phyloP scores from a whole-genome alignment of 2,329 filamentous ascomycete species.

The Beauveria varroae region DNA sequence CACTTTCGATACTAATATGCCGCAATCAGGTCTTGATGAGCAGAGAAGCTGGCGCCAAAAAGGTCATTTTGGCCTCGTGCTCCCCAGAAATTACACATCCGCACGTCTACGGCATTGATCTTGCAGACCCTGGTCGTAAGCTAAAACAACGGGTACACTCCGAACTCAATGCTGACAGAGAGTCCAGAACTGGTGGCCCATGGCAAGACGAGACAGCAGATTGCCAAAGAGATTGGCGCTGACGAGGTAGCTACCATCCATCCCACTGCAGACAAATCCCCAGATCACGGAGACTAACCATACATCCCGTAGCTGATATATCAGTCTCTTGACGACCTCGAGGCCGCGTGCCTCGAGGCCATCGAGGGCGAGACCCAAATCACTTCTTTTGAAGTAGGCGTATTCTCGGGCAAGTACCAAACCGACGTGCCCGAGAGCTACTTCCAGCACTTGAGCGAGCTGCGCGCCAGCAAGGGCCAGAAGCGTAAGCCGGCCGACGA shows the following conservation, averaged over 20 bases:
- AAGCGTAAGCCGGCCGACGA: slow-evolving; percentile 12
- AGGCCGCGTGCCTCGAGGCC: slow-evolving; percentile 67
- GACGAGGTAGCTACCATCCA: slow-evolving; percentile 21
- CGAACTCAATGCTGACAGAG: neutral
- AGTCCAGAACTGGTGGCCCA: slow-evolving; percentile 27
- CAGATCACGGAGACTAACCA: neutral
- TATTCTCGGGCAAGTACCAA: slow-evolving; percentile 83
- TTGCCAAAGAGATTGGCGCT: slow-evolving; percentile 35
- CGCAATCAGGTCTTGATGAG: slow-evolving; percentile 53
- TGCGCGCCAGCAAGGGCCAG: slow-evolving; percentile 55
- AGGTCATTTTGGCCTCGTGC: slow-evolving; percentile 74
- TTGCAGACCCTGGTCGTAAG: slow-evolving; percentile 24
- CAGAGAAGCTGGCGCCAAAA: slow-evolving; percentile 70
- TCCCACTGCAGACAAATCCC: neutral
- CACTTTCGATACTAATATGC: neutral
- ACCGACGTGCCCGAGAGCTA: slow-evolving; percentile 74
- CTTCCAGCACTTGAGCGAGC: slow-evolving; percentile 68
- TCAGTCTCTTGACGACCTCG: slow-evolving; percentile 63
- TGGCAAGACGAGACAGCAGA: slow-evolving; percentile 28
- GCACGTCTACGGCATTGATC: slow-evolving; percentile 53
- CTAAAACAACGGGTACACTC: neutral
- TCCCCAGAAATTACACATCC: slow-evolving; percentile 74
- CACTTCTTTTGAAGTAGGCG: slow-evolving; percentile 76
- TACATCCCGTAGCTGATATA: slow-evolving; percentile 41
- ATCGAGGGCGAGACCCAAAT: slow-evolving; percentile 47